Percentiles rank a stretch among this genome's conserved stretches.
phyloP scores from a whole-genome alignment of 495 filamentous ascomycete species.

The Tetracladium setigerum region DNA sequence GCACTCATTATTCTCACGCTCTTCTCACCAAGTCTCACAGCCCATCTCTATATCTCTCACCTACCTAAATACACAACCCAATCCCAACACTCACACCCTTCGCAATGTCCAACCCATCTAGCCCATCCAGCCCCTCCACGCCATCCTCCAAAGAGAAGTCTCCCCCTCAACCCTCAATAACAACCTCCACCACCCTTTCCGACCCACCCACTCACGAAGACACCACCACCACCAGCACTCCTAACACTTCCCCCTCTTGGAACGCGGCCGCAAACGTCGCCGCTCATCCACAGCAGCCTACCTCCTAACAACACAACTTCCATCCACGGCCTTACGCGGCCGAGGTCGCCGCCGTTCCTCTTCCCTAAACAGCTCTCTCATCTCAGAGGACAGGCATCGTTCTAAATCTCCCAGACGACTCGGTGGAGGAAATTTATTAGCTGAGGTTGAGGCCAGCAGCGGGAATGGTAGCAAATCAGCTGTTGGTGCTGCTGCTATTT shows the following conservation, averaged over 20 bases:
- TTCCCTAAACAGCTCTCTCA: not conserved
- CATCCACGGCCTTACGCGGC: conserved; percentile 15
- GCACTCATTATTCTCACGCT: too few relatives aligned
- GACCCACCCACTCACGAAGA: conserved; percentile 11
- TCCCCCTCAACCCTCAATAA: not conserved
- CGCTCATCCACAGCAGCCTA: conserved; percentile 4
- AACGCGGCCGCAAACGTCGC: conserved; percentile 19
- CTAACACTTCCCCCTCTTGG: not conserved
- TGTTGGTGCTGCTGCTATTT: too few relatives aligned
- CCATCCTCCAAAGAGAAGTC: not conserved
- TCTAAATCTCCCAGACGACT: too few relatives aligned
- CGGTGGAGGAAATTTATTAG: not conserved
- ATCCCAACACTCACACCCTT: not conserved
- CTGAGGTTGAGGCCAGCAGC: not conserved
- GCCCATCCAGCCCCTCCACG: not conserved
- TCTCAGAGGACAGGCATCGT: too few relatives aligned
- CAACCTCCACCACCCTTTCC: not conserved
- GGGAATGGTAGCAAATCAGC: not conserved
- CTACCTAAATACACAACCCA: too few relatives aligned
- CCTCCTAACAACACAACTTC: not conserved
- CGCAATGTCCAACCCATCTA: not conserved
- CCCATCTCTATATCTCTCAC: too few relatives aligned
- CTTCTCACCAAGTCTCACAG: too few relatives aligned
- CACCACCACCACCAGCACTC: not conserved
- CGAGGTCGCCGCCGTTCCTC: conserved; percentile 15